phyloP scores from a whole-genome alignment of 2,329 filamentous ascomycete genomes.

The Penicillium italicum region DNA sequence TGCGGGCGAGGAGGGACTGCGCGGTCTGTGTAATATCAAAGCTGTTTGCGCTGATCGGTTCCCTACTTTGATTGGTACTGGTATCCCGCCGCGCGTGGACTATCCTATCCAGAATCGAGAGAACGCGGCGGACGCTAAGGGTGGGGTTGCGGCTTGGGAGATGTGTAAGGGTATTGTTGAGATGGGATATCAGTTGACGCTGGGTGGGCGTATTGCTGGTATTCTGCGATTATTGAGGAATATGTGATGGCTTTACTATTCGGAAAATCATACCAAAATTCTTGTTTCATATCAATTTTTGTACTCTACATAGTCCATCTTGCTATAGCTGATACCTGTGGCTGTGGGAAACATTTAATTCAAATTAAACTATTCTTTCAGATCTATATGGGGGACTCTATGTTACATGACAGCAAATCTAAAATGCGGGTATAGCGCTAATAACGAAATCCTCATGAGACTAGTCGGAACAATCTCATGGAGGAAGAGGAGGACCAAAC shows the following conservation, averaged over 20 bases:
- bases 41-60: constrained; percentile 75
- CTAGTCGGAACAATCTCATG: background rate
- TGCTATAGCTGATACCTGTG: background rate
- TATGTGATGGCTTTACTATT: constrained; percentile 25
- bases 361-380: background rate
- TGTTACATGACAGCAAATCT: background rate
- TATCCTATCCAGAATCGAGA: constrained; percentile 72
- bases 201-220: constrained; percentile 41
- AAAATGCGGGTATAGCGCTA: constrained; percentile 5
- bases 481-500: background rate
- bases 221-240: constrained; percentile 39
- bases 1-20: constrained; percentile 81
- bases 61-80: constrained; percentile 58
- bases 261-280: background rate
- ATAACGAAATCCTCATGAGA: background rate
- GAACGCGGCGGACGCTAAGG: constrained; percentile 36
- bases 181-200: constrained; percentile 46
- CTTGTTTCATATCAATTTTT: background rate
- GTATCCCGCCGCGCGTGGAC: constrained; percentile 73
- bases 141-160: constrained; percentile 62
- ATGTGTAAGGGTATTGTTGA: constrained; percentile 46
- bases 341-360: background rate
- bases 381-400: background rate
- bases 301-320: constrained; percentile 1
- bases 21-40: constrained; percentile 83